phyloP scores from a whole-genome alignment of 2,329 filamentous ascomycete species.

The Monilinia laxa region DNA sequence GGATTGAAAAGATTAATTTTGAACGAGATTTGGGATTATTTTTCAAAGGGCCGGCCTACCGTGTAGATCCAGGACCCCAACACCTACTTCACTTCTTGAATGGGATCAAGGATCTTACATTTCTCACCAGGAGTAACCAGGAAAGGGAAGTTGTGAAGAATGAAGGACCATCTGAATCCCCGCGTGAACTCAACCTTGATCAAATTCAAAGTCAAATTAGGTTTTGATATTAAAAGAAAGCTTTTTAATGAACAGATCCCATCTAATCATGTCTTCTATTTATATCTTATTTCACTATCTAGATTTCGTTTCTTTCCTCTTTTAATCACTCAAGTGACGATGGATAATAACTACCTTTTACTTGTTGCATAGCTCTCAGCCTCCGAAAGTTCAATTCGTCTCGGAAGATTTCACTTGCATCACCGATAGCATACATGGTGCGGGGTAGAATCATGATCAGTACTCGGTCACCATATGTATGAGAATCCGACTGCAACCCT shows the following conservation, averaged over 20 bases:
- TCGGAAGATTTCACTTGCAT: slow-evolving; percentile 4
- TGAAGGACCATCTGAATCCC: not conserved
- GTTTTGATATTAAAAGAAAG: slow-evolving; percentile 1
- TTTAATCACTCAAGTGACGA: not conserved
- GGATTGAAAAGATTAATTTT: not conserved
- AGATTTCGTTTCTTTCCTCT: not conserved
- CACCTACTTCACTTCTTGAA: not conserved
- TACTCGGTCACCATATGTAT: slow-evolving; percentile 20
- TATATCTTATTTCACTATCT: not conserved
- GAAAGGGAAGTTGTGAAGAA: not conserved
- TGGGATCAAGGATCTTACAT: not conserved
- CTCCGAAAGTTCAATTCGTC: not conserved
- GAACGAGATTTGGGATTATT: not conserved
- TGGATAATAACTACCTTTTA: no score
- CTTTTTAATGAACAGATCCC: not conserved
- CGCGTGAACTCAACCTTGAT: not conserved
- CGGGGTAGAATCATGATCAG: not conserved
- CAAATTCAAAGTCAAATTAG: not conserved
- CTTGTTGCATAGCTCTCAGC: not conserved
- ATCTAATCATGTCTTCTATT: not conserved
- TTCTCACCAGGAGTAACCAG: not conserved
- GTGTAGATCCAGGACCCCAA: slow-evolving; percentile 8
- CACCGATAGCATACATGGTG: not conserved
- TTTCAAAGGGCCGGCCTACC: not conserved
- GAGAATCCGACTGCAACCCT: not conserved